Base-by-base conservation (phyloP, 495 filamentous ascomycete species). In the Neurospora hispaniola region DNA sequence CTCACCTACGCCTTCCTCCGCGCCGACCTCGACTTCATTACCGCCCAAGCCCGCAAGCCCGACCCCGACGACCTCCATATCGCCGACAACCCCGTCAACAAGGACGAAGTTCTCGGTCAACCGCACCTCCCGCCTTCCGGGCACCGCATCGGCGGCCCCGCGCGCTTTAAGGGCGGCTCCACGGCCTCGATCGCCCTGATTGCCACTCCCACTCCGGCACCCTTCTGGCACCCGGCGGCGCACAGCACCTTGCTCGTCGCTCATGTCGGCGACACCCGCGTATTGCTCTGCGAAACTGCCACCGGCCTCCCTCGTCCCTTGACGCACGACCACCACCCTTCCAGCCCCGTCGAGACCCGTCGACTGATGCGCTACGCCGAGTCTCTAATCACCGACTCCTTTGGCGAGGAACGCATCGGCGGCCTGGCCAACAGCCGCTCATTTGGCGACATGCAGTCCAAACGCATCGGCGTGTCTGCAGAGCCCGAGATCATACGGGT, bases 351-450 rank as follows among this genome's bases (percentile, higher is more conserved):
- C 71, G 96, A 99, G 82, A 89, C 91, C 14, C 89, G 87, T 70
- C 89, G 96, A 31, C 87, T 99, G 42, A 90, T 94, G 6, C 91
- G 94, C 70, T 98, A 92, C 77, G 93, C 81, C 71, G 78, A 77
- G 46, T 92, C 91, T 1, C 94, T 99, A 75, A 89, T 96, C 31
- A 97, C 95, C 0, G 96, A 99, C 79, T 96, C 93, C 18, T 98
- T 98, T 78, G 96, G 96, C 77, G 96, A 99, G 81, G 96, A 98
- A 80, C 93, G 96, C 74, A 94, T 99, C 83, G 89, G 89, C 70
- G 94, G 95, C 0, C 88, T 99, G 1, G 96, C 96, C 76, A 99
- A 99, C 82, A 95, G 92, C 10, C 92, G 96, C 7, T 86, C 94
- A 3, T 98, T 99, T 76, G 96, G 96, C 41, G 96, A 98, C 82